Conservation (phyloP, 2,329 filamentous ascomycete genomes). For the Pyrenophora teres region DNA sequence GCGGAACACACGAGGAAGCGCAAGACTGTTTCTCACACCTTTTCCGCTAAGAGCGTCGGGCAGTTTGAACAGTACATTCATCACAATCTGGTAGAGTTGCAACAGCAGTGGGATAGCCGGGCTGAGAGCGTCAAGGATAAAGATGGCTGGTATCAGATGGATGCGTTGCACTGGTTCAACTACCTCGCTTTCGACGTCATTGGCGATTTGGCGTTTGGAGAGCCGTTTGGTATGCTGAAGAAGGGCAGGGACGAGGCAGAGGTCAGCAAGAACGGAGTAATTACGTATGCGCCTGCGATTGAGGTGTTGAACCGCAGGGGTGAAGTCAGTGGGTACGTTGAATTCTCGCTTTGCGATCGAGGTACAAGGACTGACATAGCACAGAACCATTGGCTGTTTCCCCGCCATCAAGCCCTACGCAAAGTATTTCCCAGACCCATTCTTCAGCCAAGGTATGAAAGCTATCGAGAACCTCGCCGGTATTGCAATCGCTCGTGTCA, state of each 20-base stretch:
- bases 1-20: conserved; percentile 84
- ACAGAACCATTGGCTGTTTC: conserved; percentile 70
- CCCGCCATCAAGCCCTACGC: conserved; percentile 79
- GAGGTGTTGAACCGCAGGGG: conserved; percentile 87
- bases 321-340: conserved; percentile 72
- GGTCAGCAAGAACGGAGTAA: conserved; percentile 65
- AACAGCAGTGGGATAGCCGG: conserved; percentile 72
- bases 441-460: conserved; percentile 74
- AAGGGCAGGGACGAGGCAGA: conserved; percentile 78
- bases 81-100: conserved; percentile 74
- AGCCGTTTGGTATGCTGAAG: conserved; percentile 81
- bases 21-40: conserved; percentile 86
- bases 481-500: conserved; percentile 84
- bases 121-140: conserved; percentile 52
- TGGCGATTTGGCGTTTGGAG: conserved; percentile 71
- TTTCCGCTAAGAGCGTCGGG: conserved; percentile 77
- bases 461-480: conserved; percentile 82
- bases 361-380: conserved; percentile 7
- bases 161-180: conserved; percentile 82
- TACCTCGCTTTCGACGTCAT: conserved; percentile 61
- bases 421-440: conserved; percentile 77
- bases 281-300: conserved; percentile 76
- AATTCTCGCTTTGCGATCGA: neutral
- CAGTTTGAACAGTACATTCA: conserved; percentile 92
- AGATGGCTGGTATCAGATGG: conserved; percentile 65